Base-by-base conservation (phyloP, 2,329 filamentous ascomycete genomes). In the Neonectria magnoliae region DNA sequence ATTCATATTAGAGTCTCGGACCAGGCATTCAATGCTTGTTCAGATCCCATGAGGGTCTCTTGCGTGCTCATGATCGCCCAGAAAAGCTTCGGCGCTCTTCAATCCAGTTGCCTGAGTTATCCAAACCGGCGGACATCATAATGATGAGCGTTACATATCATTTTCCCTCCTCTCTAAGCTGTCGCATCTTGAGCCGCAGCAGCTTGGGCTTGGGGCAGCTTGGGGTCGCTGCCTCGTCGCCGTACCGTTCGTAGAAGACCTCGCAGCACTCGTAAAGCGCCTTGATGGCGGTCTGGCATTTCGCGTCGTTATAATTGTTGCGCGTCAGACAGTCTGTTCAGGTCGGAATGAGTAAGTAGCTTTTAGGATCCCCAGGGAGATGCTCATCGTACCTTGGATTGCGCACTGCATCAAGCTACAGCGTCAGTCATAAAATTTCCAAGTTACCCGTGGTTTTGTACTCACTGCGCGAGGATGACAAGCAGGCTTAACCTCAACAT, bases 1-100 rank as follows among this genome's bases (percentile, higher is more conserved):
- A 91, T 92, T 91, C 89, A 92, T 93, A 92, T 95, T 98, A 98
- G 96, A 99, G 96, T 99, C 96, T 97, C 95, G 94, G 92, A 92
- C 90, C 89, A 92, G 89, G 92, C 81, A 78, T 78, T 94, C 93
- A 93, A 87, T 98, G 88, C 92, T 93, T 94, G 90, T 92, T 93
- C 92, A 97, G 93, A 88, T 91, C 88, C 90, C 85, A 81, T 80
- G 85, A 82, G 88, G 91, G 85, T 87, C 92, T 94, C 91, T 84
- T 84, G 93, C 94, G 95, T 93, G 96, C 96, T 99, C 94, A 94
- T 90, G 93, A 94, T 92, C 86, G 92, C 92, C 95, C 91, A 93
- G 97, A 93, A 92, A 79, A 84, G 88, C 84, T 84, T 81, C 81
- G 84, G 85, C 90, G 88, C 89, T 91, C 87, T 87, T 88, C 90